phyloP scores from a whole-genome alignment of 2,329 filamentous ascomycete species.

The Colletotrichum endophyticum region DNA sequence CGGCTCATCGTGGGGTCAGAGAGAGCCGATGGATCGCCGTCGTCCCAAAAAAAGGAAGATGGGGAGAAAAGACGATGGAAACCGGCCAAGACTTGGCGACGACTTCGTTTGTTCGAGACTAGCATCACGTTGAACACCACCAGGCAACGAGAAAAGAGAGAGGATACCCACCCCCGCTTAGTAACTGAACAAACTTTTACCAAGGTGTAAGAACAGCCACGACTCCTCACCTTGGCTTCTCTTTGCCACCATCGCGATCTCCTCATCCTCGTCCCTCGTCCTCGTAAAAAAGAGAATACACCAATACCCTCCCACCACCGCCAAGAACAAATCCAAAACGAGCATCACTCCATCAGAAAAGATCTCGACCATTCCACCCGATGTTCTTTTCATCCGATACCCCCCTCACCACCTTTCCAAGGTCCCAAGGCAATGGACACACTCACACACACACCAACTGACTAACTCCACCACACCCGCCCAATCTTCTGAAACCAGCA shows the following conservation, averaged over 20 bases:
- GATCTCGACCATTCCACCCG: background rate
- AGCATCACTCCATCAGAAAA: background rate
- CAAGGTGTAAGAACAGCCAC: background rate
- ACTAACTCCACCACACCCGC: background rate
- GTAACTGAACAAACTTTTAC: background rate
- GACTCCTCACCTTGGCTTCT: conserved; percentile 1
- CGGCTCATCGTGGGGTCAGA: background rate
- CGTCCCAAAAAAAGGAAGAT: background rate
- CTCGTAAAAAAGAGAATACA: background rate
- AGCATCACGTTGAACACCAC: background rate
- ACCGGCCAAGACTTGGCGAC: background rate
- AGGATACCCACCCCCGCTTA: background rate
- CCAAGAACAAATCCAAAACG: background rate
- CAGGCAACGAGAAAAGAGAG: background rate
- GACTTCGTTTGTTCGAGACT: background rate
- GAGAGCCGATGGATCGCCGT: background rate
- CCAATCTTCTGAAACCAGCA: background rate
- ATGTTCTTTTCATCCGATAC: background rate
- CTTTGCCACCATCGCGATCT: background rate
- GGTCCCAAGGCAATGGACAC: background rate
- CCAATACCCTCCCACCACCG: background rate
- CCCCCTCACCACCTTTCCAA: background rate
- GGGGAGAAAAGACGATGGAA: background rate
- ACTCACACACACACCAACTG: background rate
- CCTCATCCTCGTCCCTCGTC: background rate